These are phyloP conservation scores for Metarhizium sp. DNA, from an alignment of 2,329 filamentous ascomycete genomes.

Conservation along the genomic window DNA sequence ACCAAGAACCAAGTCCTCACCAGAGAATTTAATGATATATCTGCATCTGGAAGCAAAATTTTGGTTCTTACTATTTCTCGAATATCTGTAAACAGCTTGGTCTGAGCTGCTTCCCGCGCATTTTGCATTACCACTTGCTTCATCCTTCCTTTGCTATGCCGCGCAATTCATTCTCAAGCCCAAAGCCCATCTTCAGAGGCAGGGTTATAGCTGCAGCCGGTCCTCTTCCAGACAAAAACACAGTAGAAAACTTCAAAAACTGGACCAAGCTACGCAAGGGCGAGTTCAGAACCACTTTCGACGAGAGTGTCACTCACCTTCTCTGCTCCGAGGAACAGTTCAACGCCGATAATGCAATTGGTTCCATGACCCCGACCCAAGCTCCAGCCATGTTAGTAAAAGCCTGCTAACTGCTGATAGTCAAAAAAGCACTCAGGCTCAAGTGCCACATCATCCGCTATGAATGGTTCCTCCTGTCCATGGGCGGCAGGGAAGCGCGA, in stretches of 20 bases:
- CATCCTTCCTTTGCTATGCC: not conserved
- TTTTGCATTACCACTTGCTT: not conserved
- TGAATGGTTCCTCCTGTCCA: conserved; percentile 45
- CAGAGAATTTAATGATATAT: too few relatives aligned
- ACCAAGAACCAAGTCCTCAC: too few relatives aligned
- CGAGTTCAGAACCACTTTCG: conserved; percentile 40
- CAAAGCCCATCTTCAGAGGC: conserved; percentile 39
- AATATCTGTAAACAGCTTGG: too few relatives aligned
- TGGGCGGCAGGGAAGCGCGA: conserved; percentile 9
- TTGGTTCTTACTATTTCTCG: too few relatives aligned
- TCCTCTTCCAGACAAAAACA: conserved; percentile 39
- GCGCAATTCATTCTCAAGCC: not conserved
- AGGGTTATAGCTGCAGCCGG: conserved; percentile 49
- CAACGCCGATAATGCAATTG: conserved; percentile 29
- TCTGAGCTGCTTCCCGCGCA: not conserved
- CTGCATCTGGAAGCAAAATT: too few relatives aligned
- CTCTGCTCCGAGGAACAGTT: conserved; percentile 57
- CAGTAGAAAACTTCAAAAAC: conserved; percentile 45
- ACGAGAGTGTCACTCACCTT: conserved; percentile 58
- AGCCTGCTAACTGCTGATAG: conserved; percentile 7
- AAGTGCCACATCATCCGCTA: conserved; percentile 33
- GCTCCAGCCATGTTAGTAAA: not conserved
- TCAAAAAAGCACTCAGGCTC: conserved; percentile 27
- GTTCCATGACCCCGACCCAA: conserved; percentile 14
- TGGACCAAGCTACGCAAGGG: conserved; percentile 62